These are phyloP conservation scores for Fragaria nilgerrensis DNA, from an alignment of 306 rosid genomes.

Conservation along the genomic window DNA sequence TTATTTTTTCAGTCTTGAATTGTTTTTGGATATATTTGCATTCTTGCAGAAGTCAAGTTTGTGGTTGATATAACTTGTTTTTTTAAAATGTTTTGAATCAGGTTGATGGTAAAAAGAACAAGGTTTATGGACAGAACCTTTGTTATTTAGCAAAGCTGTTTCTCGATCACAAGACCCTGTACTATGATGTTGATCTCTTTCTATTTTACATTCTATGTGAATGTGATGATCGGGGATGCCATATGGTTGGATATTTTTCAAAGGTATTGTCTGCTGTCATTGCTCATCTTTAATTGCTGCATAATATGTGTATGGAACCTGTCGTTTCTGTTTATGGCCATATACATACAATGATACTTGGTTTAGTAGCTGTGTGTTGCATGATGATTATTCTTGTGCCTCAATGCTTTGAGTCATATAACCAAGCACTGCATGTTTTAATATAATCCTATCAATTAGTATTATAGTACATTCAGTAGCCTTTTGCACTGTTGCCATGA, in stretches of 20 bases:
- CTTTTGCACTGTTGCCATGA: background rate
- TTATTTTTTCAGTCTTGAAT: background rate
- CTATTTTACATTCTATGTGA: slow-evolving; percentile 89
- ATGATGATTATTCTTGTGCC: background rate
- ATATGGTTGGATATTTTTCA: slow-evolving; percentile 99
- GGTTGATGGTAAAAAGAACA: slow-evolving; percentile 99
- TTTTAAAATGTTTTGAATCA: slow-evolving; percentile 38
- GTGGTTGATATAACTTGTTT: slow-evolving; percentile 13
- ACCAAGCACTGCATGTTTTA: background rate
- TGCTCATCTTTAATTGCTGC: background rate
- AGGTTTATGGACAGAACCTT: slow-evolving; percentile 98
- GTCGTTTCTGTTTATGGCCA: background rate
- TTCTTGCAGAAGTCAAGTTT: background rate
- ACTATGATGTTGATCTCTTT: slow-evolving; percentile 97
- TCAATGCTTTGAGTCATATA: background rate
- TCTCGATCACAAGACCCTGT: slow-evolving; percentile 99
- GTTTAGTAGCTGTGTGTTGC: background rate
- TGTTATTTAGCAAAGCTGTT: slow-evolving; percentile 96
- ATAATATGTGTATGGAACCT: background rate
- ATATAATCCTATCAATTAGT: background rate
- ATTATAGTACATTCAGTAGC: background rate
- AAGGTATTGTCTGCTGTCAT: slow-evolving; percentile 49
- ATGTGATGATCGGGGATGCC: slow-evolving; percentile 99
- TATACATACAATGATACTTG: background rate
- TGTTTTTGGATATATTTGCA: background rate